Percentiles rank a stretch among this genome's conserved stretches.
phyloP scores from a whole-genome alignment of 73 alveolate genomes.

The Symbiodinium pilosum region DNA sequence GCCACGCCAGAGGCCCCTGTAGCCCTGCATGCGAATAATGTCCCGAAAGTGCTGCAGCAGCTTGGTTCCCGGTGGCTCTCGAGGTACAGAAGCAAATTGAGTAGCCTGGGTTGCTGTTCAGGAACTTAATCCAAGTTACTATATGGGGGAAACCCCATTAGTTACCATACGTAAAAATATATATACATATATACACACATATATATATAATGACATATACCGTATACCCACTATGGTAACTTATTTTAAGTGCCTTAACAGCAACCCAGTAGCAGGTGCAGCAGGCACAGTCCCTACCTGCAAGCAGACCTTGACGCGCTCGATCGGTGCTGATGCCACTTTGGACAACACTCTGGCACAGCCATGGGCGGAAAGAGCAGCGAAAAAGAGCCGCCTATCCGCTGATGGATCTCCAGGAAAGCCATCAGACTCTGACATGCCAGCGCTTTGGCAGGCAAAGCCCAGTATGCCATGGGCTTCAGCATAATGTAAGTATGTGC shows the following conservation, averaged over 20 bases:
- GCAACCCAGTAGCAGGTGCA: neutral
- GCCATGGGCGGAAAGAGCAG: constrained; percentile 85
- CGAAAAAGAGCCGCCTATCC: constrained; percentile 61
- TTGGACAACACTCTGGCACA: constrained; percentile 73
- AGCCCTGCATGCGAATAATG: neutral
- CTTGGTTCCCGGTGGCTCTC: neutral
- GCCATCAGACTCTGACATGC: constrained; percentile 15
- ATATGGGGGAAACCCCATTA: too few relatives aligned
- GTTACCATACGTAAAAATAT: too few relatives aligned
- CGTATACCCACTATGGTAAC: too few relatives aligned
- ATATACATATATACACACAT: too few relatives aligned
- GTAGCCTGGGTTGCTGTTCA: neutral
- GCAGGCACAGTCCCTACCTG: neutral
- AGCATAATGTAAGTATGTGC: too few relatives aligned
- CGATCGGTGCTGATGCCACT: constrained; percentile 83
- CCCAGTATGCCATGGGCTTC: too few relatives aligned
- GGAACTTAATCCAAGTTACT: too few relatives aligned
- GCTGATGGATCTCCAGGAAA: neutral
- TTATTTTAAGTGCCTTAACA: too few relatives aligned
- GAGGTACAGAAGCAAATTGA: too few relatives aligned
- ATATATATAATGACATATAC: too few relatives aligned
- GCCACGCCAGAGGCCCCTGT: constrained; percentile 65
- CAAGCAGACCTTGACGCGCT: constrained; percentile 40
- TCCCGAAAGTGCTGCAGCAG: neutral
- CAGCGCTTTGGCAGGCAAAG: neutral